Conservation (phyloP, 169 alveolate genomes). For the Eimeria sp. region DNA sequence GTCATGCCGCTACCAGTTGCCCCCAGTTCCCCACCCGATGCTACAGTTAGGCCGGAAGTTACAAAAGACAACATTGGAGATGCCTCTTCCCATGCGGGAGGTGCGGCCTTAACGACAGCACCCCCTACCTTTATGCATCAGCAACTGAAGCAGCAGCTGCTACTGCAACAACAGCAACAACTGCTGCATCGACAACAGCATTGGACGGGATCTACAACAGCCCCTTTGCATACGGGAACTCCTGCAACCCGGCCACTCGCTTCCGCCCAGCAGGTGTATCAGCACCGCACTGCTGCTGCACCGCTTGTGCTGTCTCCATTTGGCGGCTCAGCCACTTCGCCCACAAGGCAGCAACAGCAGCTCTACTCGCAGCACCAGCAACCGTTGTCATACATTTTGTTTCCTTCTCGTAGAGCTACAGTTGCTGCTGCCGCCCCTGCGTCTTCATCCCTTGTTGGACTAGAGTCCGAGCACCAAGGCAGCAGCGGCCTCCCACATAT, state of each 20-base stretch:
- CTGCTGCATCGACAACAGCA: slow-evolving; percentile 22
- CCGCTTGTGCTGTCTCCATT: slow-evolving; percentile 60
- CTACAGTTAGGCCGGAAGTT: background rate
- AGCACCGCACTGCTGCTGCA: slow-evolving; percentile 49
- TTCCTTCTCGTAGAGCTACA: slow-evolving; percentile 13
- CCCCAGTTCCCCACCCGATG: slow-evolving; percentile 32
- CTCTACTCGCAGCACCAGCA: slow-evolving; percentile 64
- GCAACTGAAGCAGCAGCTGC: slow-evolving; percentile 63
- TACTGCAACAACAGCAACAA: slow-evolving; percentile 35
- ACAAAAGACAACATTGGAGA: background rate
- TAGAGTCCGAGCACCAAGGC: slow-evolving; percentile 25
- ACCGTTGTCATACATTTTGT: slow-evolving; percentile 16
- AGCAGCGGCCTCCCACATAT: slow-evolving; percentile 1
- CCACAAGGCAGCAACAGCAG: slow-evolving; percentile 66
- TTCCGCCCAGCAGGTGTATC: slow-evolving; percentile 53
- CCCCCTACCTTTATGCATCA: slow-evolving; percentile 28
- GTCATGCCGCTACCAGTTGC: slow-evolving; percentile 51
- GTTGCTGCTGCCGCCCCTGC: slow-evolving; percentile 49
- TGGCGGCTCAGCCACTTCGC: slow-evolving; percentile 21
- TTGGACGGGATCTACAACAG: background rate
- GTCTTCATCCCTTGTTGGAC: background rate
- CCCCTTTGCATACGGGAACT: slow-evolving; percentile 25
- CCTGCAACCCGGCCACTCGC: slow-evolving; percentile 6
- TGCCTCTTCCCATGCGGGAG: slow-evolving; percentile 11
- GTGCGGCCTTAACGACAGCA: background rate